Conservation (phyloP, 75 land plant species). For the Sequoiadendron giganteum region DNA sequence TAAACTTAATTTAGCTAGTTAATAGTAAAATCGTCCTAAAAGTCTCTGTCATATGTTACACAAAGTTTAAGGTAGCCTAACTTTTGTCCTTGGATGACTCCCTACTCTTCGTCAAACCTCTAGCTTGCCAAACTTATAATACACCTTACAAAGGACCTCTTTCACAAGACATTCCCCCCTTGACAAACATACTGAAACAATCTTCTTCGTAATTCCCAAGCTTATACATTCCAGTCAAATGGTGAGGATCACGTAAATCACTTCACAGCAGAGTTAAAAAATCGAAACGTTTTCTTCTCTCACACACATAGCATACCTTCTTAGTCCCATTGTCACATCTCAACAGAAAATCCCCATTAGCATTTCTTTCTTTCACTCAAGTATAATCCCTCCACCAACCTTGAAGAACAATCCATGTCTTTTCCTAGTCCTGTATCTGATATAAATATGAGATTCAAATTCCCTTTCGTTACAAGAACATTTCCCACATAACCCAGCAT, state of each 20-base stretch:
- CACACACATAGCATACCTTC: neutral
- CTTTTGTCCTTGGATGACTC: neutral
- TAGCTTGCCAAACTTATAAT: neutral
- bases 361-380: neutral
- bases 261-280: neutral
- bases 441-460: neutral
- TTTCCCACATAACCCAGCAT: neutral
- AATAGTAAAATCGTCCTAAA: neutral
- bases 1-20: neutral
- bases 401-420: constrained; percentile 5
- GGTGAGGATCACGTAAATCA: neutral
- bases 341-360: neutral
- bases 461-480: neutral
- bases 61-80: neutral
- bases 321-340: neutral
- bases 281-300: neutral
- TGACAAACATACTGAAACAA: neutral
- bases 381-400: neutral
- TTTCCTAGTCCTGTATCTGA: neutral
- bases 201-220: neutral
- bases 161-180: neutral
- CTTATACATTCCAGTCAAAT: neutral
- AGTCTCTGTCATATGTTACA: neutral
- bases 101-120: neutral
- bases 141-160: neutral